Evolutionary conservation across 805 yeast species (phyloP).

Genomic region (Cyberlindnera suaveolens): DNA sequence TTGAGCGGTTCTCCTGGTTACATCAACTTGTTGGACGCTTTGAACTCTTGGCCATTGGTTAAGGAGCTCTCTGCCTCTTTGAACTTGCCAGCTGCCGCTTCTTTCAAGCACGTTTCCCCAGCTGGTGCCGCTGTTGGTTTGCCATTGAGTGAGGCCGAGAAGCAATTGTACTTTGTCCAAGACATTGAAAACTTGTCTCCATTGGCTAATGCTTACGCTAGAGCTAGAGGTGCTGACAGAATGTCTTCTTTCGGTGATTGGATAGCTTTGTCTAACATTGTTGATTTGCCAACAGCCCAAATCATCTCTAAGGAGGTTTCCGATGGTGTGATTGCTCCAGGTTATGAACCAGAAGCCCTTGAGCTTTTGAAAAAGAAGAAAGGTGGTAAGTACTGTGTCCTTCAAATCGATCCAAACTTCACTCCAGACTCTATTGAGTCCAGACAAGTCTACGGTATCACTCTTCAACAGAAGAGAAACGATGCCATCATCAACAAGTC

Average conservation of each 20-base stretch:
- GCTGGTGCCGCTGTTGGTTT: conserved; percentile 98
- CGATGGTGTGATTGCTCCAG: conserved; percentile 99
- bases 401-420: conserved; percentile 94
- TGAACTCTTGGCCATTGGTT: conserved; percentile 98
- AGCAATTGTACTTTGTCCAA: conserved; percentile 90
- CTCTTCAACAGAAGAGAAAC: conserved; percentile 93
- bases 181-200: conserved; percentile 95
- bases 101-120: conserved; percentile 97
- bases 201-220: conserved; percentile 94
- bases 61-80: conserved; percentile 92
- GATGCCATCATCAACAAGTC: conserved; percentile 92
- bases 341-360: conserved; percentile 87
- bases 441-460: conserved; percentile 94
- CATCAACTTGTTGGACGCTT: conserved; percentile 92
- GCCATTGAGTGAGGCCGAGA: conserved; percentile 86
- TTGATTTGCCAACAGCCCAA: conserved; percentile 92
- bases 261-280: conserved; percentile 94
- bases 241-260: conserved; percentile 99
- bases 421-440: conserved; percentile 77
- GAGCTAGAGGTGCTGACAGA: conserved; percentile 99
- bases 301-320: conserved; percentile 96
- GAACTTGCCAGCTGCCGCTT: conserved; percentile 97
- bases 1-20: conserved; percentile 95
- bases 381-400: conserved; percentile 93
- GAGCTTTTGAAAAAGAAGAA: conserved; percentile 86